A percentile compares a stretch with the other conserved stretches of the same genome.
Evolutionary conservation across 2,329 filamentous ascomycete species (phyloP).

Genomic region (Exophiala phaeomuriformis): DNA sequence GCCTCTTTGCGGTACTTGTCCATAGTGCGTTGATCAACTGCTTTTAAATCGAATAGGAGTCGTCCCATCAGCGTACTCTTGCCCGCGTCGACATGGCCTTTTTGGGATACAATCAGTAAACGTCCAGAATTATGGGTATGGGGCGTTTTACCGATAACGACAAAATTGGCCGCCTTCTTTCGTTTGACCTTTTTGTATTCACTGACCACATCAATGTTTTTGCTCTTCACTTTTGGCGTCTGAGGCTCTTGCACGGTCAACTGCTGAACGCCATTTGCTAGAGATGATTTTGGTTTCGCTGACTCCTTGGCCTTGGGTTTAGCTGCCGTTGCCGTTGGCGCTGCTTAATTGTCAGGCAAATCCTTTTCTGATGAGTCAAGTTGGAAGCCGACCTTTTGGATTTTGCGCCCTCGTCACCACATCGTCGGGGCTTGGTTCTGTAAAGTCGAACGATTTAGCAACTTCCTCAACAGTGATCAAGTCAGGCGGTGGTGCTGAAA

Average conservation of each 20-base stretch:
- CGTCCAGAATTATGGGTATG: conserved; percentile 3
- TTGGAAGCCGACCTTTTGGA: conserved; percentile 57
- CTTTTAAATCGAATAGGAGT: conserved; percentile 79
- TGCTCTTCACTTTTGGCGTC: conserved; percentile 51
- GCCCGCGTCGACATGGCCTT: conserved; percentile 92
- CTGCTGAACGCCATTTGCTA: conserved; percentile 44
- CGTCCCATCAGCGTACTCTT: conserved; percentile 98
- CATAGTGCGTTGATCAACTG: conserved; percentile 79
- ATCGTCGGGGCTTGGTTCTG: conserved; percentile 85
- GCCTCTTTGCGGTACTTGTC: conserved; percentile 85
- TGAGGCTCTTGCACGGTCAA: conserved; percentile 43
- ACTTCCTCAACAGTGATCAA: conserved; percentile 4
- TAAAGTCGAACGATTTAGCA: conserved; percentile 53
- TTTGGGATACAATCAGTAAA: conserved; percentile 23
- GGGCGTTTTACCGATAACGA: conserved; percentile 67
- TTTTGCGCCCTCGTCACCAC: conserved; percentile 76
- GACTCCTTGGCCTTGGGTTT: conserved; percentile 37
- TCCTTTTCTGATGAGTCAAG: conserved; percentile 31
- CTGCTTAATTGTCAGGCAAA: conserved; percentile 20
- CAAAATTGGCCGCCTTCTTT: conserved; percentile 82
- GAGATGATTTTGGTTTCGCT: conserved; percentile 16
- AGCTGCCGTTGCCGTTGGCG: conserved; percentile 30
- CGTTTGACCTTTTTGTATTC: conserved; percentile 68
- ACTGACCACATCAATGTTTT: conserved; percentile 75
- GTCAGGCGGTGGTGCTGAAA: neutral